Conservation (phyloP, 2,329 filamentous ascomycete genomes). For the Pleomassaria siparia region DNA sequence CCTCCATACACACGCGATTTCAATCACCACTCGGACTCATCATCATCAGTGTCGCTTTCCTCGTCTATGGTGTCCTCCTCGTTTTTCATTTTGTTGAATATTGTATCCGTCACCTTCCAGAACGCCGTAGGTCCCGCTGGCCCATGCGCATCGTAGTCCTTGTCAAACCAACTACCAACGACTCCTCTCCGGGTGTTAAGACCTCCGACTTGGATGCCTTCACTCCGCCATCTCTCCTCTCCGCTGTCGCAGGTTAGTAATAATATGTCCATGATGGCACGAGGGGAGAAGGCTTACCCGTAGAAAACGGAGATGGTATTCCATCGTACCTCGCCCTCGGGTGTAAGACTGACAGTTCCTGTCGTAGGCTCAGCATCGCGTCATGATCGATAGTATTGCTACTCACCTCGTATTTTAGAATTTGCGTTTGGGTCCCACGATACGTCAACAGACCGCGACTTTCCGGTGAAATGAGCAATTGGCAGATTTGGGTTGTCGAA, state of each 20-base stretch:
- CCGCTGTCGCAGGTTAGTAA: slow-evolving; percentile 49
- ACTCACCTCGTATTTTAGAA: slow-evolving; percentile 63
- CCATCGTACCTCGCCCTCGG: slow-evolving; percentile 73
- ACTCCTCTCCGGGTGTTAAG: slow-evolving; percentile 65
- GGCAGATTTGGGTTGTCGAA: slow-evolving; percentile 62
- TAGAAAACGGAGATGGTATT: slow-evolving; percentile 66
- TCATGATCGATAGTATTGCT: neutral
- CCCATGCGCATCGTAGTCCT: slow-evolving; percentile 67
- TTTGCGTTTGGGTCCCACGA: slow-evolving; percentile 70
- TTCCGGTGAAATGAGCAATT: slow-evolving; percentile 68
- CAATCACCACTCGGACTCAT: neutral
- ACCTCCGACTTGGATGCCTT: slow-evolving; percentile 74
- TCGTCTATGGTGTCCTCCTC: no score
- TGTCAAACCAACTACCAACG: slow-evolving; percentile 77
- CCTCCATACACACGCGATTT: neutral
- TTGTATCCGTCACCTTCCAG: slow-evolving; percentile 68
- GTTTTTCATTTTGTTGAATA: neutral
- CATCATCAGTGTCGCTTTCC: neutral
- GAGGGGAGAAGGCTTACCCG: slow-evolving; percentile 39
- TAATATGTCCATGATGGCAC: neutral
- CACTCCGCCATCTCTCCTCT: slow-evolving; percentile 73
- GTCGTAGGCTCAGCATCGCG: slow-evolving; percentile 25
- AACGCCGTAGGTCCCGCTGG: slow-evolving; percentile 75
- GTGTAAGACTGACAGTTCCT: slow-evolving; percentile 65
- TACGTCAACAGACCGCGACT: slow-evolving; percentile 62